Base-by-base conservation (phyloP, 768 basidiomycete species). In the Cubamyces sp. region DNA sequence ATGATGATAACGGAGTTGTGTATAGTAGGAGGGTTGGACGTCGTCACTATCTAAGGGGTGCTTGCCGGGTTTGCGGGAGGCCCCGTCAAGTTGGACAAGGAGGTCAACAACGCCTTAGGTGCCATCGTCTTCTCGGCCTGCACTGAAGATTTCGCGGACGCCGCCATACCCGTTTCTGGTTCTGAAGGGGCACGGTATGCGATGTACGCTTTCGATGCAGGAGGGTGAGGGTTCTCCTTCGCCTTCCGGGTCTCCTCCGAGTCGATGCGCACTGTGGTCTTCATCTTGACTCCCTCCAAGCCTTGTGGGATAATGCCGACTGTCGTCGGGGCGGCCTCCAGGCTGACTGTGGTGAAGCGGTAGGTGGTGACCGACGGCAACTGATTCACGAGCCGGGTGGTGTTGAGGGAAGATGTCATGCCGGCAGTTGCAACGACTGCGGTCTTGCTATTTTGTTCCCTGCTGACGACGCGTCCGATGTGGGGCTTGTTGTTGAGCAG, bases 391-490 rank as follows among this genome's bases (percentile, higher is more conserved):
- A 39, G 51, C 37, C 65, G 60, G 42, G 59, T 53, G 30, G 45
- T 47, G 9, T 30, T 62, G 37, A 82, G 59, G 6, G 54, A 40
- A 0, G 77, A 73, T 6, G 70, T 68, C 62, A 82, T 68, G 12
- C 84, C 84, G 18, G 79, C 84, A 64, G 83, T 81, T 63, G 77
- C 75, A 53, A 75, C 79, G 26, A 80, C 57, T 11, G 53, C 57
- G 72, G 9, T 16, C 1, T 43, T 45, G 18, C 57, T 43, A 11
- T 58, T 54, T 1, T 54, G 52, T 8, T 39, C 30, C 16, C 11
- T n/a, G 42, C n/a, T 7, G 39, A 73, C 28, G 64, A 87, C 61
- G 59, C 90, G 80, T 53, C 88, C 92, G 7, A 85, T 83, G 66
- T 84, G 79, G 18, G 84, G 75, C 61, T 76, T 78, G 8, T 79